Evolutionary conservation across 164 flowering plant species (phyloP), one percentile per base, ranked within the genome.

Genomic region (Vitis cinerea): DNA sequence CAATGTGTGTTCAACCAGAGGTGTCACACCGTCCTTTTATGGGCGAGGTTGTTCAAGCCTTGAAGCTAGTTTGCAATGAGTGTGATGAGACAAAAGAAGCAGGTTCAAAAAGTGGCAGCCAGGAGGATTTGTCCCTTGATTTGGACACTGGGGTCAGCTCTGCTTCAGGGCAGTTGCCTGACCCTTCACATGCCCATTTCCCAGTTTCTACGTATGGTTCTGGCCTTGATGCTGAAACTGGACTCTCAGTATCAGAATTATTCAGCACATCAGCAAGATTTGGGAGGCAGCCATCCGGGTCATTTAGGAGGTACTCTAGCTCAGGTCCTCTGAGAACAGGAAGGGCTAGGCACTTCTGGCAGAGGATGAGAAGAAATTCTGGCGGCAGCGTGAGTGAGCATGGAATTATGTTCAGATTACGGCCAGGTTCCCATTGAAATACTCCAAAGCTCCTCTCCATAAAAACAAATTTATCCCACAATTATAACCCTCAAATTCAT

Each of bases 21-120:
- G 99, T 95, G n/a, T 83, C 95, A 4, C 84, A 95, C 80, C 91
- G 99, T 3, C 99, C 99, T 58, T 95, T 90, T 59, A 95, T 95
- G 98, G 96, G 99, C 3, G 99, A 95, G 82, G 98, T 95, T 23
- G 99, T 95, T 14, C 99, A 95, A 72, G 99, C 99, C 27, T 71
- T 95, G 69, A 95, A 92, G 77, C 79, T 93, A n/a, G 88, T 95
- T 4, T 92, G 88, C 59, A 82, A 83, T 50, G 97, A 95, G 76
- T 82, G 85, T 70, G 94, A 89, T 23, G 88, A 85, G 64, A 73
- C 84, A n/a, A 82, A 74, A 71, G 83, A 81, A 61, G 49, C 65
- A 0, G 86, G 78, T 3, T 81, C 87, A 37, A 78, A 77, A 71
- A 82, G 68, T 57, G 76, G 74, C 47, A 84, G 84, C 76, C 82